These are phyloP conservation scores for Marsdenia floribunda DNA, from an alignment of 257 asterid genomes.

Conservation along the genomic window DNA sequence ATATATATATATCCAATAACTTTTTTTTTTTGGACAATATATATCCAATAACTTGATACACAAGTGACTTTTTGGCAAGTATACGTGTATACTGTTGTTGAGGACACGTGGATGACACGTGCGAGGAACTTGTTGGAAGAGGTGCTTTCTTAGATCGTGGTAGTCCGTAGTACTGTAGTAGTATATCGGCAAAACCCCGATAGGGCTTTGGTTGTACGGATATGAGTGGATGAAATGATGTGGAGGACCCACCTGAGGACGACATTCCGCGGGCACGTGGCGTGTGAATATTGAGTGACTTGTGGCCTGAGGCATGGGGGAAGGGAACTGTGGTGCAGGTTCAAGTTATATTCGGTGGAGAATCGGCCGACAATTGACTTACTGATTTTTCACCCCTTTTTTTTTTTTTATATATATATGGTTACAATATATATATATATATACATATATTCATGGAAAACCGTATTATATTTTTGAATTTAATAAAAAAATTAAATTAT, in stretches of 20 bases:
- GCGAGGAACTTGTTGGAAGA: slow-evolving; percentile 29
- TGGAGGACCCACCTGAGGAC: slow-evolving; percentile 4
- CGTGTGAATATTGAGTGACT: slow-evolving; percentile 6
- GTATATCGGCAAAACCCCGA: not conserved
- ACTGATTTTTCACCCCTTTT: too few species aligned
- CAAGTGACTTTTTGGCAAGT: not conserved
- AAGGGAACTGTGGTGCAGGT: not conserved
- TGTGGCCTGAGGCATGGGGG: slow-evolving; percentile 15
- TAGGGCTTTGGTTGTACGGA: not conserved
- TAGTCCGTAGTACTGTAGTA: not conserved
- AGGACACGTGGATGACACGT: slow-evolving; percentile 32
- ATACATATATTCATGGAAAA: too few species aligned
- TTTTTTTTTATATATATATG: not conserved
- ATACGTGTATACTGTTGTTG: not conserved
- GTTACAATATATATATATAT: too few species aligned
- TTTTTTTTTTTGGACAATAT: too few species aligned
- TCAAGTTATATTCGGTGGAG: not conserved
- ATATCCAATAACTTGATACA: not conserved
- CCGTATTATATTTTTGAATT: too few species aligned
- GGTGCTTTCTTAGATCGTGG: slow-evolving; percentile 29
- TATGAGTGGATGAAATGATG: not conserved
- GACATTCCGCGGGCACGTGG: slow-evolving; percentile 21
- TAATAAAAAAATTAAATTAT: too few species aligned
- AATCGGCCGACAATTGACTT: slow-evolving; percentile 1
- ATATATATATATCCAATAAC: too few species aligned